Percentiles rank a stretch among this genome's conserved stretches.
Conservation (phyloP, 345 rosid genomes). For the Hibiscus syriacus region DNA sequence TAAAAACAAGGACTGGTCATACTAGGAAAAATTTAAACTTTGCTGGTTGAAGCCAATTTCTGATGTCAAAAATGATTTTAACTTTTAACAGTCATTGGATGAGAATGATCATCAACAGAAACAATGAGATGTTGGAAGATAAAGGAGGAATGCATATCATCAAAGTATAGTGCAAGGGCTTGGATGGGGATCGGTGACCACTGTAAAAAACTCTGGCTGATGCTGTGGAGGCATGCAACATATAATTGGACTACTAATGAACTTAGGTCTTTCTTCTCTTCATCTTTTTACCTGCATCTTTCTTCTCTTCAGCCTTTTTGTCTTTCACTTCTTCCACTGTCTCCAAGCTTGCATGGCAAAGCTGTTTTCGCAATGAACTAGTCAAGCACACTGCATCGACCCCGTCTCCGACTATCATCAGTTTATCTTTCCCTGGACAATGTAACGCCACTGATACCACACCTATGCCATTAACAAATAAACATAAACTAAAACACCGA, state of each 20-base stretch:
- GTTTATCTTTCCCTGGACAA: slow-evolving; percentile 23
- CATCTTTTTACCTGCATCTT: neutral
- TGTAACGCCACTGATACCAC: slow-evolving; percentile 29
- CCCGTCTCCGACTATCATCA: slow-evolving; percentile 28
- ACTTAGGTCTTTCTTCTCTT: neutral
- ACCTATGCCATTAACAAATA: slow-evolving; percentile 15
- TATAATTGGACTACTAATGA: neutral
- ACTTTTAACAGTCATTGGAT: too few relatives aligned
- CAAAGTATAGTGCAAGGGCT: slow-evolving; percentile 15
- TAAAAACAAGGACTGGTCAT: too few relatives aligned
- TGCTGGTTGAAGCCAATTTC: too few relatives aligned
- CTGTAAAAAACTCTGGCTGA: slow-evolving; percentile 1
- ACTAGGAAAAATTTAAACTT: too few relatives aligned
- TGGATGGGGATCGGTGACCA: slow-evolving; percentile 23
- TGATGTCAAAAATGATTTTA: too few relatives aligned
- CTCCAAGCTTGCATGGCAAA: slow-evolving; percentile 17
- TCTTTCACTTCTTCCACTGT: slow-evolving; percentile 22
- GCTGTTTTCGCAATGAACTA: slow-evolving; percentile 24
- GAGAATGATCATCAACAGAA: too few relatives aligned
- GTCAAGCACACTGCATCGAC: slow-evolving; percentile 36
- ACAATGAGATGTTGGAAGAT: too few relatives aligned
- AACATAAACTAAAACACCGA: too few relatives aligned
- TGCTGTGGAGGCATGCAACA: neutral
- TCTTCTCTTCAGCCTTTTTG: neutral
- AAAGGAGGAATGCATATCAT: too few relatives aligned